Percentiles rank a stretch among this genome's conserved stretches.
Conservation (phyloP, 2,329 filamentous ascomycete species). For the Cadophora luteo-olivacea region DNA sequence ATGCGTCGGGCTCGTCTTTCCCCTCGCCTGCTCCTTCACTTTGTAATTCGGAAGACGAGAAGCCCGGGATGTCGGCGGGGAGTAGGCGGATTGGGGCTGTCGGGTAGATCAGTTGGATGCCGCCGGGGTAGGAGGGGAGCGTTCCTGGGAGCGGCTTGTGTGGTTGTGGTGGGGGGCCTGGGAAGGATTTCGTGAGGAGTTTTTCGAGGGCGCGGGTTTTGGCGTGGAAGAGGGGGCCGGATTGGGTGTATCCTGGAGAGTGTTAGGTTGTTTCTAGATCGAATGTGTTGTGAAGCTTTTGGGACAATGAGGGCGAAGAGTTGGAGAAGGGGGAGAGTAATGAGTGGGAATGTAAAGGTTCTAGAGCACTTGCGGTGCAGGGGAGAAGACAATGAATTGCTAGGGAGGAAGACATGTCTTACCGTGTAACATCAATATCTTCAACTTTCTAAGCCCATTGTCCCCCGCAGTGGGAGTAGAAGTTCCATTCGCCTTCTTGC, state of each 20-base stretch:
- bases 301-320: background rate
- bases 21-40: slow-evolving; percentile 46
- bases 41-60: slow-evolving; percentile 46
- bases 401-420: slow-evolving; percentile 34
- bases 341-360: too few relatives aligned
- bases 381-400: too few relatives aligned
- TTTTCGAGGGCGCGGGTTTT: slow-evolving; percentile 91
- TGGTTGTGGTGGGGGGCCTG: slow-evolving; percentile 56
- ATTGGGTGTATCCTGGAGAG: slow-evolving; percentile 82
- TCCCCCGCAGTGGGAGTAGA: background rate
- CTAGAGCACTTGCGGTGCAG: too few relatives aligned
- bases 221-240: slow-evolving; percentile 80
- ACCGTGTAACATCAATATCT: slow-evolving; percentile 82
- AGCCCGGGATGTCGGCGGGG: slow-evolving; percentile 74
- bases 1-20: slow-evolving; percentile 68
- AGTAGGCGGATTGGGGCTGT: slow-evolving; percentile 70
- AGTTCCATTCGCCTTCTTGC: slow-evolving; percentile 23
- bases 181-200: slow-evolving; percentile 75
- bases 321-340: background rate
- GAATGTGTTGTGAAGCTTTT: background rate
- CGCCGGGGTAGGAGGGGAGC: slow-evolving; percentile 50
- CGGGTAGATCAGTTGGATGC: slow-evolving; percentile 68
- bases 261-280: background rate
- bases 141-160: slow-evolving; percentile 45
- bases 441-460: slow-evolving; percentile 49